Conservation (phyloP, 2,329 filamentous ascomycete genomes). For the Byssochlamys sp. region DNA sequence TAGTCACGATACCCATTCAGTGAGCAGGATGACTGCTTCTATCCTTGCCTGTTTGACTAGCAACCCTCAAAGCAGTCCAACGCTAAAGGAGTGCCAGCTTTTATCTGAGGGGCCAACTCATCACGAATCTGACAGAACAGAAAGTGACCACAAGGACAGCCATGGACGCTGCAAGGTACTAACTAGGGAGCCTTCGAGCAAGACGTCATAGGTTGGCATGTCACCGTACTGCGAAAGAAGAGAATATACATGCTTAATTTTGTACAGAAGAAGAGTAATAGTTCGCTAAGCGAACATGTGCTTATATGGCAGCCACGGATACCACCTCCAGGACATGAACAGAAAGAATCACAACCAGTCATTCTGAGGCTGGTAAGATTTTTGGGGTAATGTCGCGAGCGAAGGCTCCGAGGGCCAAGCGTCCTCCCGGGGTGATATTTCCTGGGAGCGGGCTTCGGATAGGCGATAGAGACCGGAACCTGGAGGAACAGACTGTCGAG, state of each 20-base stretch:
- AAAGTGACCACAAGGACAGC: neutral
- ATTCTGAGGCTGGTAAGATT: neutral
- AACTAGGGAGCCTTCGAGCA: neutral
- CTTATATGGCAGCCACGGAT: neutral
- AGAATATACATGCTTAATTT: neutral
- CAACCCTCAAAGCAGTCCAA: neutral
- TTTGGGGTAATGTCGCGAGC: neutral
- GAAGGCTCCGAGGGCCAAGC: neutral
- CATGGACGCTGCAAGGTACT: neutral
- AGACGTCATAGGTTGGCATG: neutral
- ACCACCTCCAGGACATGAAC: neutral
- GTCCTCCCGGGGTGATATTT: neutral
- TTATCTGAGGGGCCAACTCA: neutral
- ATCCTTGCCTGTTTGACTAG: neutral
- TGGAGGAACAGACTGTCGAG: neutral
- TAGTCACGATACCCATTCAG: neutral
- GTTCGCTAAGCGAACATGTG: neutral
- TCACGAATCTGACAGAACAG: neutral
- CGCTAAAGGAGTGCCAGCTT: neutral
- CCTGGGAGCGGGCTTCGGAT: neutral
- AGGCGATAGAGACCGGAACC: neutral
- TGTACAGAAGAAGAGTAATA: slow-evolving; percentile 1
- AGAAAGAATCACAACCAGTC: neutral
- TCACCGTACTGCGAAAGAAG: neutral
- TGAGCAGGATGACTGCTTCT: too few species aligned